Conservation (phyloP, 2,329 filamentous ascomycete genomes). For the Epichloe sp. region DNA sequence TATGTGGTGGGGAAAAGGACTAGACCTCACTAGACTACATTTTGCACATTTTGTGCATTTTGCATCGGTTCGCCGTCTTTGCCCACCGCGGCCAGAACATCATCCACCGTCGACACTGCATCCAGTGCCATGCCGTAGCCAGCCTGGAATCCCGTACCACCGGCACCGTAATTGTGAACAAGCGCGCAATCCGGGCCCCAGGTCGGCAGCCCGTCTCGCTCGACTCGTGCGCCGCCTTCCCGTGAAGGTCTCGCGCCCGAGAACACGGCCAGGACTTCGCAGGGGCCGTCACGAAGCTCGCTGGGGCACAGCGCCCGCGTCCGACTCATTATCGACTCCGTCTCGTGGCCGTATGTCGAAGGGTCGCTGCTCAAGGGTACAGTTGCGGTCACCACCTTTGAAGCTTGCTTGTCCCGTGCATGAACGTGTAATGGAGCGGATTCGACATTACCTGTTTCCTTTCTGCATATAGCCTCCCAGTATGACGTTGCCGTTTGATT, state of each 20-base stretch:
- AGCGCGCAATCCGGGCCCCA: conserved; percentile 12
- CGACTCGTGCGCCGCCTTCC: conserved; percentile 29
- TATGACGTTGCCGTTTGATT: conserved; percentile 20
- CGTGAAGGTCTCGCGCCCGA: conserved; percentile 23
- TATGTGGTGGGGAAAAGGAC: too few species aligned
- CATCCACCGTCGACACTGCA: conserved; percentile 17
- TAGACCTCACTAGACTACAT: too few species aligned
- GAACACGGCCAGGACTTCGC: conserved; percentile 20
- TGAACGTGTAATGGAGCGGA: not conserved
- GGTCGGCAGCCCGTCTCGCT: conserved; percentile 22
- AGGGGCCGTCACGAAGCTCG: conserved; percentile 13
- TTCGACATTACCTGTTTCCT: conserved; percentile 15
- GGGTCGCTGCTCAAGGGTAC: conserved; percentile 12
- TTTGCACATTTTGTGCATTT: too few species aligned
- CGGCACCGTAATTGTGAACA: conserved; percentile 32
- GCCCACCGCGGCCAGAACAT: conserved; percentile 12
- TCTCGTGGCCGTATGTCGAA: conserved; percentile 23
- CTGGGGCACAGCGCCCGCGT: conserved; percentile 17
- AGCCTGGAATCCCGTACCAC: conserved; percentile 32
- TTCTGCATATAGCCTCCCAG: conserved; percentile 28
- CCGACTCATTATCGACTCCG: conserved; percentile 23
- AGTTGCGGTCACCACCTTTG: not conserved
- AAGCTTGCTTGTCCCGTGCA: too few species aligned
- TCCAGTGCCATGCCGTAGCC: conserved; percentile 27
- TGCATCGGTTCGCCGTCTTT: not conserved